Evolutionary conservation across 305 asterid genomes (phyloP).

Genomic region (Withania somnifera): DNA sequence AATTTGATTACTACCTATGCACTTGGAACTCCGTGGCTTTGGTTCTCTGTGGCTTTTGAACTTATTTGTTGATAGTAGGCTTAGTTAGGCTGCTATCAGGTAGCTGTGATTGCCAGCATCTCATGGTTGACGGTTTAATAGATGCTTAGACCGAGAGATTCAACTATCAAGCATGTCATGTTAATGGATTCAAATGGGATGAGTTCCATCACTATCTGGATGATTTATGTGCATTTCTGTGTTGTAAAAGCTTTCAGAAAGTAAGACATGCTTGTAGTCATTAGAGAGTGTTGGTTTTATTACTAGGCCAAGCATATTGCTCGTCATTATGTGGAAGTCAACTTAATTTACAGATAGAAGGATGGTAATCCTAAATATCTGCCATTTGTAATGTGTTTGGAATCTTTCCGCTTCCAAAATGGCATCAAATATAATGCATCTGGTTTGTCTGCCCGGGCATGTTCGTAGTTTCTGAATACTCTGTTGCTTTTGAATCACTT

Average conservation of each 20-base stretch:
- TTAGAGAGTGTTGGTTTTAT: neutral
- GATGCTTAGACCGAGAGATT: neutral
- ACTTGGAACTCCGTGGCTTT: neutral
- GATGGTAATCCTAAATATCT: neutral
- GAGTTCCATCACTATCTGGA: neutral
- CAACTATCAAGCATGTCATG: neutral
- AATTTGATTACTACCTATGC: neutral
- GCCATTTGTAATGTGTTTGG: neutral
- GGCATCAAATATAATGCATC: neutral
- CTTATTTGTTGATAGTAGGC: neutral
- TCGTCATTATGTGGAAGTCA: neutral
- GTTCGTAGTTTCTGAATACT: neutral
- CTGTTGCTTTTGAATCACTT: neutral
- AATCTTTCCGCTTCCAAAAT: neutral
- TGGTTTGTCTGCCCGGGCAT: neutral
- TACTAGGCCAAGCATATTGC: neutral
- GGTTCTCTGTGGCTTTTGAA: neutral
- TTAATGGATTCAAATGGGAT: neutral
- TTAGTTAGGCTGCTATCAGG: neutral
- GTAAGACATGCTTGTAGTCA: neutral
- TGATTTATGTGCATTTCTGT: neutral
- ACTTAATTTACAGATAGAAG: neutral
- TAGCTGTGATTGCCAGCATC: neutral
- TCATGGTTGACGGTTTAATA: neutral
- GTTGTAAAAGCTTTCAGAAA: neutral